Evolutionary conservation across 257 asterid species (phyloP).

Genomic region (Penstemon barbatus): DNA sequence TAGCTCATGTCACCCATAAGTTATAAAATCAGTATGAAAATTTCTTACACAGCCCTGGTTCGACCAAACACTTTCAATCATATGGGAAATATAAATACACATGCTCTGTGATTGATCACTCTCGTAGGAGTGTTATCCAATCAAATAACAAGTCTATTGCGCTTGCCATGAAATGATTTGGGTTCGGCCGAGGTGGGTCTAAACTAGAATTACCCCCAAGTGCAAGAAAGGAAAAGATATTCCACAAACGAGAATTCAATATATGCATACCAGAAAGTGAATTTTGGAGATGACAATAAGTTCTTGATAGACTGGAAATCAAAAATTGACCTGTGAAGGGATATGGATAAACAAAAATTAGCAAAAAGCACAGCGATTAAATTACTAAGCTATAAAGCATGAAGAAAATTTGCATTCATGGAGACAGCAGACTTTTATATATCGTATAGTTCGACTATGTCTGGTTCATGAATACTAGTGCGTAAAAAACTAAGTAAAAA

Average conservation of each 20-base stretch:
- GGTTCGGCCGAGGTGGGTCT: too few species aligned
- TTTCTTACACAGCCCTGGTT: too few species aligned
- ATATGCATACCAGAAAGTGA: conserved; percentile 75
- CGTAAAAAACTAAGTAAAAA: too few species aligned
- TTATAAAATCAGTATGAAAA: conserved; percentile 3
- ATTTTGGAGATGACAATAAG: conserved; percentile 74
- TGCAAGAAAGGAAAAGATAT: conserved; percentile 12
- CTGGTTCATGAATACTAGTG: too few species aligned
- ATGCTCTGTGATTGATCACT: too few species aligned
- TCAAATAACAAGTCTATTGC: too few species aligned
- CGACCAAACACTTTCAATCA: too few species aligned
- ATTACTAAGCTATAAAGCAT: conserved; percentile 10
- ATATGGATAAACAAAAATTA: conserved; percentile 23
- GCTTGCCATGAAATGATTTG: too few species aligned
- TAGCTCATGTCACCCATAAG: conserved; percentile 29
- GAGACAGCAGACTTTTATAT: conserved; percentile 1
- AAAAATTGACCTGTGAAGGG: conserved; percentile 75
- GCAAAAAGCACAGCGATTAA: conserved; percentile 21
- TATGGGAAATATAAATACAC: too few species aligned
- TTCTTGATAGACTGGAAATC: conserved; percentile 85
- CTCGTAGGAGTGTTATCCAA: too few species aligned
- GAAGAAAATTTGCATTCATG: conserved; percentile 4
- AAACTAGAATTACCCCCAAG: too few species aligned
- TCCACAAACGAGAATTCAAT: conserved; percentile 16
- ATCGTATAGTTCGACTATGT: background rate